These are phyloP conservation scores for Skeletonema menzelii DNA, from an alignment of 108 stramenopile species.

Conservation along the genomic window DNA sequence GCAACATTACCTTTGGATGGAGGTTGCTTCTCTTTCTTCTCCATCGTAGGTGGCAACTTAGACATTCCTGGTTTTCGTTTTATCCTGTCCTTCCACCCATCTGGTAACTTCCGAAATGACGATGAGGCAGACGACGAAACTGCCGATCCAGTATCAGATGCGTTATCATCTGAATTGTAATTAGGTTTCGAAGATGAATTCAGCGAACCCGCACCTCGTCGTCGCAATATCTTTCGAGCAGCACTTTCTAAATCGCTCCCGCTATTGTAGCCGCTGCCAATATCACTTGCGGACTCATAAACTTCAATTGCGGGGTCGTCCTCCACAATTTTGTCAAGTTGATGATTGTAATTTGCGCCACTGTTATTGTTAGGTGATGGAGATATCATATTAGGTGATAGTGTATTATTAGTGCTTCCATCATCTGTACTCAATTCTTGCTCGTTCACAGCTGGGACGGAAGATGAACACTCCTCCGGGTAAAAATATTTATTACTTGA, in stretches of 20 bases:
- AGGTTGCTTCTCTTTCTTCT: background rate
- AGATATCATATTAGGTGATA: background rate
- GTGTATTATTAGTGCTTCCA: background rate
- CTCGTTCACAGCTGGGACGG: background rate
- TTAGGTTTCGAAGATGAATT: background rate
- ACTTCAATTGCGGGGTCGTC: constrained; percentile 11
- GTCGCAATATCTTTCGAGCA: constrained; percentile 27
- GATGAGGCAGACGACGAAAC: background rate
- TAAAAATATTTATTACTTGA: background rate
- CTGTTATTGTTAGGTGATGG: background rate
- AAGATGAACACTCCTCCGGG: background rate
- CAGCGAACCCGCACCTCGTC: background rate
- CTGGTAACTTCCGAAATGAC: constrained; percentile 5
- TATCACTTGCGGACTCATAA: background rate
- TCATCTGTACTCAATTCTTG: background rate
- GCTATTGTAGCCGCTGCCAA: constrained; percentile 7
- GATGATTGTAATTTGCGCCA: background rate
- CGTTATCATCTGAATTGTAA: background rate
- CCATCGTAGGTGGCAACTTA: background rate
- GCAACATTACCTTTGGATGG: background rate
- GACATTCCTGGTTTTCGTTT: constrained; percentile 11
- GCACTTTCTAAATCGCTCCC: constrained; percentile 34
- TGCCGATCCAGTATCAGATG: background rate
- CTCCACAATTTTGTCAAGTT: background rate
- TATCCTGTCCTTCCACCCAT: constrained; percentile 29